Base-by-base conservation (phyloP, 2,329 filamentous ascomycete species). In the Aspergillus sclerotialis region DNA sequence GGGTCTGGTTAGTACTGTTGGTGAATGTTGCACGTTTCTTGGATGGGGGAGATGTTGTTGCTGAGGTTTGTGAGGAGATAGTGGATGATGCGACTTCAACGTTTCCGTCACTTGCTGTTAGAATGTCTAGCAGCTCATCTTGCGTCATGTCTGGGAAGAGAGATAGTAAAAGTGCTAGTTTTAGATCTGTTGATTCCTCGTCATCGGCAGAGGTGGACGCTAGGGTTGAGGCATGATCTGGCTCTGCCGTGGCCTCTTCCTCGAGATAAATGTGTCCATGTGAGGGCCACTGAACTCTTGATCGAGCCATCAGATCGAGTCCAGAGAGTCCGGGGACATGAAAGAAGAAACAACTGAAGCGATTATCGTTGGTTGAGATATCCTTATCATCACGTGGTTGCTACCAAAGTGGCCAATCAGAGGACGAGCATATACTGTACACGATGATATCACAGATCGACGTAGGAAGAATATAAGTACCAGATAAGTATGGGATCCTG, bases 121-220 rank as follows among this genome's bases (percentile, higher is more conserved):
- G 69, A 5, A 87, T 67, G 44, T 96, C 90, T 0, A 98, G 72
- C 1, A 95, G 68, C 0, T 72, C 68, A 23, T 81, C 76, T 30
- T 84, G 78, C 6, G 78, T 70, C 4, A 80, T 45, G 1, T 68
- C 55, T 0, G 84, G 78, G 45, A 88, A 74, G 0, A 95, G 64
- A 1, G 92, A 96, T 2, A 82, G 75, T 3, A 98, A 67, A 2
- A 94, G 68, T 1, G 88, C 88, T 10, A 98, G 65, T 53, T 95
- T 96, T 49, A 93, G 70, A 43, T 96, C 92, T 0, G 92, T 98
- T 1, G 84, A 80, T 30, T 94, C 84, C 11, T 88, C 78, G 11
- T 78, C 74, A 10, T 7, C 7, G 33, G 21, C 10, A 17, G 30
- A 13, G 37, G 35, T 7, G 32, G 18, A n/a, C 59, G 11, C 53